Evolutionary conservation across 129 eudicot genomes (phyloP).

Genomic region (Logfia minima): DNA sequence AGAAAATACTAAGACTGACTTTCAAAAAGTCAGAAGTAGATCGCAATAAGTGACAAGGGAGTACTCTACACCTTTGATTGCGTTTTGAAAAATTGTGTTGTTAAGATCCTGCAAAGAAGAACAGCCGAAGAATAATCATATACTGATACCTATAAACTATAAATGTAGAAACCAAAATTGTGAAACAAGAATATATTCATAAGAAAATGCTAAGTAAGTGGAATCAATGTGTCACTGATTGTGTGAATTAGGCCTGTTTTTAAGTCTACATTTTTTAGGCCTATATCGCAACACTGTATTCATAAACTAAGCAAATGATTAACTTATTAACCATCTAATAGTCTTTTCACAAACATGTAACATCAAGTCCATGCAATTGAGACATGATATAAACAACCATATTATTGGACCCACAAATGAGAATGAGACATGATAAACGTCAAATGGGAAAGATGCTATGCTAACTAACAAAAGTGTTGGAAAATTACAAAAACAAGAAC

Average conservation of each 20-base stretch:
- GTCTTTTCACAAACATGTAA: background rate
- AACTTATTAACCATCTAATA: background rate
- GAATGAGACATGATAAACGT: background rate
- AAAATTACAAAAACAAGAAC: background rate
- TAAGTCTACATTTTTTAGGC: too few relatives aligned
- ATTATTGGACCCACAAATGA: background rate
- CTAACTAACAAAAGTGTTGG: background rate
- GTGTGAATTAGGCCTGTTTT: too few relatives aligned
- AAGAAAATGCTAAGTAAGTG: too few relatives aligned
- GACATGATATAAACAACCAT: background rate
- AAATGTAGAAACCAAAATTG: background rate
- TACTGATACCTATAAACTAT: background rate
- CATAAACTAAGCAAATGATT: background rate
- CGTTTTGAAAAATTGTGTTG: slow-evolving; percentile 56
- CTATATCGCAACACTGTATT: too few relatives aligned
- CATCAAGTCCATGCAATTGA: background rate
- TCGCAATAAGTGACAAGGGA: background rate
- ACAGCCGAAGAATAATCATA: slow-evolving; percentile 7
- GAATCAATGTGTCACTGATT: too few relatives aligned
- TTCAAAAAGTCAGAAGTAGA: slow-evolving; percentile 16
- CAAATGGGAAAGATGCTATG: slow-evolving; percentile 1
- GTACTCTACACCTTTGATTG: slow-evolving; percentile 56
- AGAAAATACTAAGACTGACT: background rate
- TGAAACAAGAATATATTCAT: background rate
- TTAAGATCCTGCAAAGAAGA: slow-evolving; percentile 68